A percentile compares a stretch with the other conserved stretches of the same genome.
These are phyloP conservation scores for Mycena galericulata DNA, from an alignment of 768 basidiomycete genomes.

Conservation along the genomic window DNA sequence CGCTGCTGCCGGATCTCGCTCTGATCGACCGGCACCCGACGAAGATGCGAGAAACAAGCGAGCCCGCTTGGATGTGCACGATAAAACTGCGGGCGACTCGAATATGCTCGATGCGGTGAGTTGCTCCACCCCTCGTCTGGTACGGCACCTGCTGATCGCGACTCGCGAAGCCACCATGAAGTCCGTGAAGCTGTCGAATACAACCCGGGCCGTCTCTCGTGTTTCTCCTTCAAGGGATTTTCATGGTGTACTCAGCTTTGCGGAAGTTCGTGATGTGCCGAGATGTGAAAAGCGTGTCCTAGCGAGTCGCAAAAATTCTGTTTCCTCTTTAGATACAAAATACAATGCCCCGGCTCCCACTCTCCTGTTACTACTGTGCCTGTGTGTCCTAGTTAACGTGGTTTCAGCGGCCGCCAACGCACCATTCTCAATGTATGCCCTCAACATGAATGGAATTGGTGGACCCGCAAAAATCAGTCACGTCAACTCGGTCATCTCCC, in stretches of 20 bases:
- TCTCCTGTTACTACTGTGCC: neutral
- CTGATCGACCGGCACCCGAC: neutral
- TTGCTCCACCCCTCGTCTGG: neutral
- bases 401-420: neutral
- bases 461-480: neutral
- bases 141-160: conserved; percentile 2
- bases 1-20: neutral
- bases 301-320: conserved; percentile 24
- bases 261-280: neutral
- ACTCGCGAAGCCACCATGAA: neutral
- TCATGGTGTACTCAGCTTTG: conserved; percentile 21
- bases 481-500: neutral
- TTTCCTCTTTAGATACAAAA: conserved; percentile 3
- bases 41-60: neutral
- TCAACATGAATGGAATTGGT: conserved; percentile 1
- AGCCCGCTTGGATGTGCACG: neutral
- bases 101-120: neutral
- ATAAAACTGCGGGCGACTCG: neutral
- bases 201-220: neutral
- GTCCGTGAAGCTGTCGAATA: neutral
- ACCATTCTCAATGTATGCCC: neutral
- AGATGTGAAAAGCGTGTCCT: neutral
- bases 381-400: neutral
- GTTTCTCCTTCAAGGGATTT: conserved; percentile 1
- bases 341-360: neutral